These are phyloP conservation scores for Chalciporus piperatus DNA, from an alignment of 768 basidiomycete genomes.

Conservation along the genomic window DNA sequence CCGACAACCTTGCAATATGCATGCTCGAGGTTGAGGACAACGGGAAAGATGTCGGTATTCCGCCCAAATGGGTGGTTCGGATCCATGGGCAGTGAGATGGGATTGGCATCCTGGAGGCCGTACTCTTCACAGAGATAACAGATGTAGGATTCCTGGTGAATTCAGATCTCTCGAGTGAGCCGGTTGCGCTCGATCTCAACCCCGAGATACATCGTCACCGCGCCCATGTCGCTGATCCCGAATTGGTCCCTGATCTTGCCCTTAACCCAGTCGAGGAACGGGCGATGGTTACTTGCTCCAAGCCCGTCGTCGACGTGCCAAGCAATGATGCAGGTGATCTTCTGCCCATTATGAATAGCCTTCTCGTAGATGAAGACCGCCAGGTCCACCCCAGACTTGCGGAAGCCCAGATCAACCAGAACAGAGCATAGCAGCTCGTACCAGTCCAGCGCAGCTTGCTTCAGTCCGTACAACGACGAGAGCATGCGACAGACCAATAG, in stretches of 20 bases:
- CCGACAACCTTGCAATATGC: neutral
- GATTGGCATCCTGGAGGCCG: neutral
- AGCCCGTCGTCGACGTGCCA: conserved; percentile 12
- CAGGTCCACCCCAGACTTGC: neutral
- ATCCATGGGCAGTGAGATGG: neutral
- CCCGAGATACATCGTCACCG: neutral
- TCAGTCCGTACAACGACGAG: neutral
- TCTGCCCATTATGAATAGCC: fast-evolving
- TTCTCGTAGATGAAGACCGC: neutral
- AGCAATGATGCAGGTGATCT: conserved; percentile 6
- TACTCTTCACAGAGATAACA: neutral
- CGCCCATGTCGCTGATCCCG: neutral
- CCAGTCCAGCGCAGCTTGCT: conserved; percentile 3
- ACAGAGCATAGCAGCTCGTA: conserved; percentile 19
- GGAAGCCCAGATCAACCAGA: neutral
- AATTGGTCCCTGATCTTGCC: neutral
- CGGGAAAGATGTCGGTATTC: neutral
- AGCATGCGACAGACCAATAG: neutral
- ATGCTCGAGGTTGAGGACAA: neutral
- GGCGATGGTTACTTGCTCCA: neutral
- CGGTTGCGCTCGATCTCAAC: neutral
- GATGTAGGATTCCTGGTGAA: conserved; percentile 1
- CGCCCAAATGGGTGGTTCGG: neutral
- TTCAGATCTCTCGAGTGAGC: neutral
- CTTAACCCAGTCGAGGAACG: conserved; percentile 4